Conservation (phyloP, 208 protist genomes). For the Crithidia sp. region DNA sequence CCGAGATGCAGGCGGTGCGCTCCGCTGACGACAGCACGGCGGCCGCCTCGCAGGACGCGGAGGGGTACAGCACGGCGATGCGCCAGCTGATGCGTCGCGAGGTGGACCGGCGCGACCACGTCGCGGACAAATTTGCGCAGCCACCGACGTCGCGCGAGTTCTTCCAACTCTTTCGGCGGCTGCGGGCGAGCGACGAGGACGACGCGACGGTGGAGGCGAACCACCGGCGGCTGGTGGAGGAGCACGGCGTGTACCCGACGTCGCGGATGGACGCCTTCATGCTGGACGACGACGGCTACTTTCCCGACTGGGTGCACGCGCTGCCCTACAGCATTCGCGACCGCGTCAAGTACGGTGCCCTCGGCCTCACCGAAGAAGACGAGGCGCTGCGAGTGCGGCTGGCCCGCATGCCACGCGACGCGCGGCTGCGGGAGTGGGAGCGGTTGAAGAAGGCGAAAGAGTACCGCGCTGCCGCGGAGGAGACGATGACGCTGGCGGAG, state of each 20-base stretch:
- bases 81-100: constrained; percentile 67
- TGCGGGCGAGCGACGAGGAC: constrained; percentile 64
- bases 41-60: not conserved
- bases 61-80: constrained; percentile 44
- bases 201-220: constrained; percentile 59
- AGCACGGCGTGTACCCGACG: constrained; percentile 78
- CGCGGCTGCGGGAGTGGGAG: constrained; percentile 73
- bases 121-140: constrained; percentile 79
- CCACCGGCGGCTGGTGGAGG: constrained; percentile 74
- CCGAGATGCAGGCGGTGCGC: constrained; percentile 41
- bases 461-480: constrained; percentile 70
- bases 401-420: constrained; percentile 69
- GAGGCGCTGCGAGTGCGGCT: constrained; percentile 83
- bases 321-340: constrained; percentile 86
- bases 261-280: constrained; percentile 88
- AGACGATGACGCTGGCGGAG: constrained; percentile 77
- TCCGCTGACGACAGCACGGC: constrained; percentile 42
- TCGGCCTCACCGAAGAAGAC: constrained; percentile 90
- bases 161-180: constrained; percentile 56
- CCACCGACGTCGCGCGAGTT: constrained; percentile 78
- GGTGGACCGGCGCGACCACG: constrained; percentile 69
- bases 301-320: constrained; percentile 86
- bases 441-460: constrained; percentile 76
- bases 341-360: constrained; percentile 87
- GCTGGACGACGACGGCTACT: constrained; percentile 86